These are phyloP conservation scores for Neurospora africana DNA, from an alignment of 495 filamentous ascomycete genomes.

Conservation along the genomic window DNA sequence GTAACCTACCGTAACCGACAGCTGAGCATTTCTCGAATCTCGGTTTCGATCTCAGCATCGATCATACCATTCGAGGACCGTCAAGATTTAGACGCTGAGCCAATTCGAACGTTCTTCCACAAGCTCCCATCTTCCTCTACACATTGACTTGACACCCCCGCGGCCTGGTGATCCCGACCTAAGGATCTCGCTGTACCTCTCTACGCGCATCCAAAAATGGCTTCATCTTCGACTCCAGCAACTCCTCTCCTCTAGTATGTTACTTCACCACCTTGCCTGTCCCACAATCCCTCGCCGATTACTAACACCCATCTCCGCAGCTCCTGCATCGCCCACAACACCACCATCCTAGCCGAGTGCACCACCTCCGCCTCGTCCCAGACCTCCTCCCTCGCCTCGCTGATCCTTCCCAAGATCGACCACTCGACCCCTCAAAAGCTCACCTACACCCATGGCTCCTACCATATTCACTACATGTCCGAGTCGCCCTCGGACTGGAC, in stretches of 20 bases:
- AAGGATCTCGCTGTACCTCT: not conserved
- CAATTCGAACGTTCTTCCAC: not conserved
- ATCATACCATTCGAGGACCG: not conserved
- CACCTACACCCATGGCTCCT: constrained; percentile 81
- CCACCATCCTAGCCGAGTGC: constrained; percentile 87
- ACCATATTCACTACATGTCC: constrained; percentile 94
- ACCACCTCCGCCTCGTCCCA: constrained; percentile 67
- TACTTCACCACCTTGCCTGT: constrained; percentile 2
- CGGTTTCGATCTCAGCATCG: not conserved
- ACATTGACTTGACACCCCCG: not conserved
- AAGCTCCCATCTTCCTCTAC: not conserved
- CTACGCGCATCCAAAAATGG: constrained; percentile 39
- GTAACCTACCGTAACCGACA: not conserved
- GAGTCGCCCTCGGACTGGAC: constrained; percentile 59
- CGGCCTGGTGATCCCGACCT: not conserved
- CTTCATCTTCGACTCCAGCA: constrained; percentile 65
- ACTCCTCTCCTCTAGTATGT: constrained; percentile 74
- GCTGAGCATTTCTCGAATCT: not conserved
- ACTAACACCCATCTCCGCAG: constrained; percentile 35
- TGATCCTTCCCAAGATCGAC: constrained; percentile 91
- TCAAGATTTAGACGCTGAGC: not conserved
- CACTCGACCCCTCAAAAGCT: constrained; percentile 76
- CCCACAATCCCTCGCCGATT: not conserved
- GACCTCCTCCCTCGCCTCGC: constrained; percentile 74
- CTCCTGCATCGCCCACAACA: constrained; percentile 81